phyloP scores from a whole-genome alignment of 345 rosid genomes.

The Sisymbrium irio region DNA sequence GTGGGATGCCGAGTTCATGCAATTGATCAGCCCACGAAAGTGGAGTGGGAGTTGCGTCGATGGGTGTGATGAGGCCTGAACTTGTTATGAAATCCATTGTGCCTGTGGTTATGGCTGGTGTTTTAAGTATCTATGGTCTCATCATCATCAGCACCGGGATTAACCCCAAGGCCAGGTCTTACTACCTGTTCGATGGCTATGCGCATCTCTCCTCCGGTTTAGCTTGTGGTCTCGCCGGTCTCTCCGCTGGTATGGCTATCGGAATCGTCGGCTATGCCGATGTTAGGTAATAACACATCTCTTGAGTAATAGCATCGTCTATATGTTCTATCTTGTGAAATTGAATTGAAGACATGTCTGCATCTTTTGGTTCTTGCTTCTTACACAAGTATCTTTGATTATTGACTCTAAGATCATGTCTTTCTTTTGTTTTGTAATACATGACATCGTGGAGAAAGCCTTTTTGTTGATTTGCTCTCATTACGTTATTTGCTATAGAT shows the following conservation, averaged over 20 bases:
- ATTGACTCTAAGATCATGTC: not conserved
- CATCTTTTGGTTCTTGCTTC: not conserved
- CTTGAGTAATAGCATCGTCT: not conserved
- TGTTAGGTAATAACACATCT: constrained; percentile 11
- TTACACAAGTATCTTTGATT: not conserved
- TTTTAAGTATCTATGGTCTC: constrained; percentile 69
- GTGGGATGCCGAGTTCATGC: no score
- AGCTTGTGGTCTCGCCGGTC: constrained; percentile 37
- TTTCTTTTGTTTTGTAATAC: not conserved
- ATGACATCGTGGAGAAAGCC: not conserved
- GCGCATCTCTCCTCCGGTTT: constrained; percentile 65
- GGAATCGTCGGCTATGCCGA: constrained; percentile 39
- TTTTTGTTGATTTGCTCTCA: not conserved
- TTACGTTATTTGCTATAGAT: not conserved
- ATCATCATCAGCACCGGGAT: constrained; percentile 78
- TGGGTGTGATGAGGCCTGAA: constrained; percentile 87
- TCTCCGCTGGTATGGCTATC: constrained; percentile 38
- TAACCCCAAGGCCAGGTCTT: constrained; percentile 69
- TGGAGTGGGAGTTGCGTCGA: constrained; percentile 72
- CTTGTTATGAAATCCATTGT: constrained; percentile 82
- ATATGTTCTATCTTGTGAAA: not conserved
- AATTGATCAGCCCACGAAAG: constrained; percentile 21
- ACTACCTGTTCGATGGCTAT: constrained; percentile 68
- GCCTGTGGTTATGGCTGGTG: constrained; percentile 85
- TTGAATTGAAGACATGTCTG: not conserved